phyloP scores from a whole-genome alignment of 83 land plant genomes.

The Picea engelmannii region DNA sequence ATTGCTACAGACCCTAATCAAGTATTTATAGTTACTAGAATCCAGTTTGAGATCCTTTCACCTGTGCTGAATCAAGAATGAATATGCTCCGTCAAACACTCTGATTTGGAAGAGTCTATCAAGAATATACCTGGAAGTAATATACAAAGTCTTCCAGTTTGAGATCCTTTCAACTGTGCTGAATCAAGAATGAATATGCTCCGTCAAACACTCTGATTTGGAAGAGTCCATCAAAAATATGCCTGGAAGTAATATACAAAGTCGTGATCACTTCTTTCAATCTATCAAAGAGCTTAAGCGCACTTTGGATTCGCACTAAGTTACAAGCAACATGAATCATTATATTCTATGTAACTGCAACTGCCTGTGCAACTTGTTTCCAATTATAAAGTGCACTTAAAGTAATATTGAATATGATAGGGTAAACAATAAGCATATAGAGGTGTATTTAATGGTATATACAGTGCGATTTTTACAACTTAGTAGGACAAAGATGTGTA shows the following conservation, averaged over 20 bases:
- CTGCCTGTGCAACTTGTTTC: not conserved
- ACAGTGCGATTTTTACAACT: no score
- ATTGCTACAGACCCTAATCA: not conserved
- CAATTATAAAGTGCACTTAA: not conserved
- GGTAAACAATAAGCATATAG: no score
- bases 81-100: slow-evolving; percentile 1
- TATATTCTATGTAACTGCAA: not conserved
- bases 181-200: not conserved
- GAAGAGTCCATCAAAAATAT: not conserved
- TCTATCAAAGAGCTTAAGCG: not conserved
- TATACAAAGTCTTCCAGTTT: not conserved
- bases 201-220: not conserved
- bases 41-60: not conserved
- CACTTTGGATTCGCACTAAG: not conserved
- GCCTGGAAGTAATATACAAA: no score
- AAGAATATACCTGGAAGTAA: no score
- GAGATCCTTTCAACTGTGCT: not conserved
- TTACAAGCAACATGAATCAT: not conserved
- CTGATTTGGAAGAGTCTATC: not conserved
- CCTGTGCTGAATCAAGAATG: not conserved
- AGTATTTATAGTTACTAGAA: not conserved
- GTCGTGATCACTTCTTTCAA: not conserved
- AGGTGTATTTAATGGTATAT: no score
- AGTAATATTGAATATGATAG: not conserved
- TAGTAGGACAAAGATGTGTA: no score